Conservation (phyloP, 805 yeast genomes). For the Yarrowia sp. region DNA sequence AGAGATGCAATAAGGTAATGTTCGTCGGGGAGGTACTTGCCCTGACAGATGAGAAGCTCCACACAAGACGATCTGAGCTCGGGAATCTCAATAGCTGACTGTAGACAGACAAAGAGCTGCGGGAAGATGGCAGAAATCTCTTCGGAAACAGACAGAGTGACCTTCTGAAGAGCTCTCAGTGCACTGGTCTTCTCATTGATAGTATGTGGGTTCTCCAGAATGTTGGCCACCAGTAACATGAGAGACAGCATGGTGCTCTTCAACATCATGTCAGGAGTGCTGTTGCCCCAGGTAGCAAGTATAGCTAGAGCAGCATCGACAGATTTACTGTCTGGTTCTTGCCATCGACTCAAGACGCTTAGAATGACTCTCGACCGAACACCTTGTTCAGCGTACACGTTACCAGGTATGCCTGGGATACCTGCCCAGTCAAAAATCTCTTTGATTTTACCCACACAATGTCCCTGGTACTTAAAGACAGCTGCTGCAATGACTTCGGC, state of each 20-base stretch:
- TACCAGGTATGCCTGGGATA: not conserved
- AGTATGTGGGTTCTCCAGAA: constrained; percentile 27
- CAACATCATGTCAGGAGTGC: not conserved
- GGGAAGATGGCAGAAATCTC: constrained; percentile 33
- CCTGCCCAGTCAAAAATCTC: constrained; percentile 23
- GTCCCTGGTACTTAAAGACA: constrained; percentile 20
- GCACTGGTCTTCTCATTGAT: constrained; percentile 25
- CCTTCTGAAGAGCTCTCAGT: constrained; percentile 11
- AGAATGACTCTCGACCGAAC: constrained; percentile 14
- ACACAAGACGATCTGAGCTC: constrained; percentile 22
- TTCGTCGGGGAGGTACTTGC: constrained; percentile 20
- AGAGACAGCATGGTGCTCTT: constrained; percentile 15
- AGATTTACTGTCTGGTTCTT: constrained; percentile 18
- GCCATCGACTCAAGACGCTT: constrained; percentile 17
- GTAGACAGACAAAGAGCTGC: constrained; percentile 25
- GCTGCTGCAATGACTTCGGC: constrained; percentile 30
- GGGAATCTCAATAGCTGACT: constrained; percentile 6
- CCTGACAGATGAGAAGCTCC: constrained; percentile 8
- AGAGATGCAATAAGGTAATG: constrained; percentile 28
- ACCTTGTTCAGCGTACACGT: constrained; percentile 11
- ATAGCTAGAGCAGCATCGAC: constrained; percentile 17
- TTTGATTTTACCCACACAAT: constrained; percentile 6
- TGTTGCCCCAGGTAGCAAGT: constrained; percentile 20
- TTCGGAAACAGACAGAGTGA: constrained; percentile 1
- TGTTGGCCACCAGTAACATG: constrained; percentile 25